Conservation (phyloP, 2,329 filamentous ascomycete species). For the Laburnicola sp. region DNA sequence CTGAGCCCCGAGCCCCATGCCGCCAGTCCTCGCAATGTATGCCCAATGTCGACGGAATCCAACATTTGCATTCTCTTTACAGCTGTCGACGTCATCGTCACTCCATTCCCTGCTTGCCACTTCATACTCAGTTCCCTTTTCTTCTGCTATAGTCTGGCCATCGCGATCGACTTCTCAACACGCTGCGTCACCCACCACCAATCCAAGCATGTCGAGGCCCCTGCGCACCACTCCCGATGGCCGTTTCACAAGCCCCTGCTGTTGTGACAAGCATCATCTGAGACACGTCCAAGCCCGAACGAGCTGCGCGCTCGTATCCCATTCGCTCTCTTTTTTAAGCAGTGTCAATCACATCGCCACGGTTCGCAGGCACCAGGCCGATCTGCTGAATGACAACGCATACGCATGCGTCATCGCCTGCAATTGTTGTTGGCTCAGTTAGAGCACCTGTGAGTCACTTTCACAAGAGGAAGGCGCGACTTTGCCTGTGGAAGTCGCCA, state of each 20-base stretch:
- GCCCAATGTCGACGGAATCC: background rate
- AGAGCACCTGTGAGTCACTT: too few species aligned
- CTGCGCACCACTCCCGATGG: conserved; percentile 9
- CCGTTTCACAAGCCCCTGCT: conserved; percentile 15
- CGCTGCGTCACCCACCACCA: conserved; percentile 7
- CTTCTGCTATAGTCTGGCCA: background rate
- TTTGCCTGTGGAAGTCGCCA: too few species aligned
- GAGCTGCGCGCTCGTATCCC: background rate
- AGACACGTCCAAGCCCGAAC: conserved; percentile 15
- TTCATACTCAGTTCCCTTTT: background rate
- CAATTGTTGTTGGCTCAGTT: too few species aligned
- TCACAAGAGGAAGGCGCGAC: too few species aligned
- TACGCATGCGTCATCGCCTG: too few species aligned
- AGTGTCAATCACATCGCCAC: too few species aligned
- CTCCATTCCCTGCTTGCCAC: background rate
- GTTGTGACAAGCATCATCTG: conserved; percentile 8
- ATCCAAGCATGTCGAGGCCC: background rate
- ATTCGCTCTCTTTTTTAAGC: background rate
- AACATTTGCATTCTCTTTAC: conserved; percentile 6
- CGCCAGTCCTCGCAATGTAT: background rate
- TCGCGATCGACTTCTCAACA: background rate
- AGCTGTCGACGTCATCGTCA: background rate
- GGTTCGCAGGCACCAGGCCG: too few species aligned
- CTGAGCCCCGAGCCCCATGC: conserved; percentile 22
- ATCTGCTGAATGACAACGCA: too few species aligned